These are phyloP conservation scores for Plasmodium berghei DNA, from an alignment of 169 alveolate genomes.

Conservation along the genomic window DNA sequence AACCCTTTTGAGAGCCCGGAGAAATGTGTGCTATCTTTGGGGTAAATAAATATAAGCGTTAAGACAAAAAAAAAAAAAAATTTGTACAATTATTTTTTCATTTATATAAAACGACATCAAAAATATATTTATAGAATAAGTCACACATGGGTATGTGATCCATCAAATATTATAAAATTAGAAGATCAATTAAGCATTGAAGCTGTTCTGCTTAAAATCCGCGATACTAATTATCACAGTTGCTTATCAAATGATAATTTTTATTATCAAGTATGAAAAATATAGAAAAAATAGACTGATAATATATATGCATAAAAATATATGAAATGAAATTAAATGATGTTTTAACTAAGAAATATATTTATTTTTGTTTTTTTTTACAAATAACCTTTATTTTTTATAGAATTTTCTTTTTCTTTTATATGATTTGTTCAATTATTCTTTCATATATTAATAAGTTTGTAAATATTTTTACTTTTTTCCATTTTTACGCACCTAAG, in stretches of 20 bases:
- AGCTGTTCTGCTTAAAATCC: conserved; percentile 49
- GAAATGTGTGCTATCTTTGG: conserved; percentile 67
- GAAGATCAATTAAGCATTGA: conserved; percentile 59
- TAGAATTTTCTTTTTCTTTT: no score
- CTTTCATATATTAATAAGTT: no score
- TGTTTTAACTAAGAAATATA: no score
- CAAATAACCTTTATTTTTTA: no score
- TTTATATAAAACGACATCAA: not conserved
- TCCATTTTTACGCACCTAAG: not conserved
- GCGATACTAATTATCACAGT: conserved; percentile 71
- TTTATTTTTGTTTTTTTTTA: no score
- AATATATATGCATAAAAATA: not conserved
- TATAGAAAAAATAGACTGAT: not conserved
- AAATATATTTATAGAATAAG: conserved; percentile 36
- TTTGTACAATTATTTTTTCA: not conserved
- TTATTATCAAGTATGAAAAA: conserved; percentile 50
- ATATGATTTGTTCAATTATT: no score
- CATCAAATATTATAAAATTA: conserved; percentile 28
- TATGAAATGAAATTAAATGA: not conserved
- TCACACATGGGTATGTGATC: conserved; percentile 75
- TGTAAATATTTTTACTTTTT: no score
- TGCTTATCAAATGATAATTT: conserved; percentile 23
- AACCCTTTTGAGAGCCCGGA: conserved; percentile 71
- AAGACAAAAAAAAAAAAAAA: not conserved
- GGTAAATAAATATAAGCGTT: conserved; percentile 18